A percentile compares a stretch with the other conserved stretches of the same genome.
Conservation (phyloP, 345 rosid species). For the Erodium maritimum region DNA sequence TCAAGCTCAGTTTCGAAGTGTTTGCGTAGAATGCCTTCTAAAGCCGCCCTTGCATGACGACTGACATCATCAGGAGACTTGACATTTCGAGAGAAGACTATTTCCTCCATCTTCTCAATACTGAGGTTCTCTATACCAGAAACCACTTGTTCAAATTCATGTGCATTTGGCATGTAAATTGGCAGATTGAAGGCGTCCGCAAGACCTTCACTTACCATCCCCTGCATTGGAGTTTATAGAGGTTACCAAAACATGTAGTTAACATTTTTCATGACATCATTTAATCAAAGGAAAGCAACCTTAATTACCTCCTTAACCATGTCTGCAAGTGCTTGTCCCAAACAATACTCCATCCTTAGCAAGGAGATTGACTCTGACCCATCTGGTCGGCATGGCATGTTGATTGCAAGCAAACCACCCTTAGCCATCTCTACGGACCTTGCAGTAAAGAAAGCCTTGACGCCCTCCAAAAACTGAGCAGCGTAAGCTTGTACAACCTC, state of each 20-base stretch:
- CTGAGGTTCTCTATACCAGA: background rate
- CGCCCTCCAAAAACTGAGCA: slow-evolving; percentile 6
- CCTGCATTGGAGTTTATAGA: background rate
- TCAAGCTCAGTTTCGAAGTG: background rate
- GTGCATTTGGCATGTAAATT: background rate
- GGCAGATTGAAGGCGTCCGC: slow-evolving; percentile 3
- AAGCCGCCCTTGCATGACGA: too few species aligned
- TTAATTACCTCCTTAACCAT: slow-evolving; percentile 6
- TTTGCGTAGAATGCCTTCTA: background rate
- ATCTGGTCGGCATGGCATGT: background rate
- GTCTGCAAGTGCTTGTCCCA: slow-evolving; percentile 4
- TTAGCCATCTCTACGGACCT: slow-evolving; percentile 7
- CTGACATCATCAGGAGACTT: too few species aligned
- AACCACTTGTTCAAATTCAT: background rate
- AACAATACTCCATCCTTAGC: too few species aligned
- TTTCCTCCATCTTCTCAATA: background rate
- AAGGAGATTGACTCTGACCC: background rate
- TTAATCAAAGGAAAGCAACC: background rate
- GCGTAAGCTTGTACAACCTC: slow-evolving; percentile 7
- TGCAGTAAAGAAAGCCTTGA: slow-evolving; percentile 9
- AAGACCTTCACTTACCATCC: background rate
- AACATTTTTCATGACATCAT: background rate
- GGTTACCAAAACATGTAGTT: background rate
- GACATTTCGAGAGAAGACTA: too few species aligned
- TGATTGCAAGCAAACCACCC: slow-evolving; percentile 10